phyloP scores from a whole-genome alignment of 805 yeast species.

The Saccharomycopsis babjevae region DNA sequence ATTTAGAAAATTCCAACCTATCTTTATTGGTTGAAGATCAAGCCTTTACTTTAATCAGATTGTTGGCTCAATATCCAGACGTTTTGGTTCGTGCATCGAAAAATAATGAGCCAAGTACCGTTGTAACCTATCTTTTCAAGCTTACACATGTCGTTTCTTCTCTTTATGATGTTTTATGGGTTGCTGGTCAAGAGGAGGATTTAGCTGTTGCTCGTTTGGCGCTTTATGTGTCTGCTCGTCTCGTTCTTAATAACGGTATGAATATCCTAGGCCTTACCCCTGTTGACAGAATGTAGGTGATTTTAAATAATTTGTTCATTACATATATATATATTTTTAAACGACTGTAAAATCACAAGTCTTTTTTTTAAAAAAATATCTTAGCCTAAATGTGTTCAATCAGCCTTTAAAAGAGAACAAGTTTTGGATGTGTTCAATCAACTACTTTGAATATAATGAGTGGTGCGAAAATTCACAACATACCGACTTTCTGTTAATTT shows the following conservation, averaged over 20 bases:
- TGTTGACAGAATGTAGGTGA: constrained; percentile 85
- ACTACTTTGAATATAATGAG: too few species aligned
- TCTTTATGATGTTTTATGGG: constrained; percentile 95
- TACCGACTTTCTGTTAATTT: too few species aligned
- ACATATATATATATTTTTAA: background rate
- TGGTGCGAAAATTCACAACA: too few species aligned
- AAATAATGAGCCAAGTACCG: constrained; percentile 84
- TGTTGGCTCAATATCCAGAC: constrained; percentile 86
- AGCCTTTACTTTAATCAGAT: constrained; percentile 63
- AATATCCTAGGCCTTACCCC: constrained; percentile 85
- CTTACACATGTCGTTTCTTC: constrained; percentile 90
- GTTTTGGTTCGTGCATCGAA: constrained; percentile 70
- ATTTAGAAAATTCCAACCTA: constrained; percentile 42
- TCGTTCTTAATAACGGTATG: constrained; percentile 86
- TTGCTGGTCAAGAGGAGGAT: constrained; percentile 85
- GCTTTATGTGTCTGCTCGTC: constrained; percentile 80
- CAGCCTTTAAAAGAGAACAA: too few species aligned
- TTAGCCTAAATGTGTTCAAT: too few species aligned
- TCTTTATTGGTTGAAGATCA: constrained; percentile 58
- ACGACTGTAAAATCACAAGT: too few species aligned
- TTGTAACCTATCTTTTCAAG: constrained; percentile 87
- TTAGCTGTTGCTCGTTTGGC: constrained; percentile 88
- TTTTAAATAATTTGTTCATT: background rate
- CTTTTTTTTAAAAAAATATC: too few species aligned
- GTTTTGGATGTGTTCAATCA: too few species aligned